Percentiles rank a stretch among this genome's conserved stretches.
Evolutionary conservation across 2,329 filamentous ascomycete genomes (phyloP).

Genomic region (Verticillium longisporum): DNA sequence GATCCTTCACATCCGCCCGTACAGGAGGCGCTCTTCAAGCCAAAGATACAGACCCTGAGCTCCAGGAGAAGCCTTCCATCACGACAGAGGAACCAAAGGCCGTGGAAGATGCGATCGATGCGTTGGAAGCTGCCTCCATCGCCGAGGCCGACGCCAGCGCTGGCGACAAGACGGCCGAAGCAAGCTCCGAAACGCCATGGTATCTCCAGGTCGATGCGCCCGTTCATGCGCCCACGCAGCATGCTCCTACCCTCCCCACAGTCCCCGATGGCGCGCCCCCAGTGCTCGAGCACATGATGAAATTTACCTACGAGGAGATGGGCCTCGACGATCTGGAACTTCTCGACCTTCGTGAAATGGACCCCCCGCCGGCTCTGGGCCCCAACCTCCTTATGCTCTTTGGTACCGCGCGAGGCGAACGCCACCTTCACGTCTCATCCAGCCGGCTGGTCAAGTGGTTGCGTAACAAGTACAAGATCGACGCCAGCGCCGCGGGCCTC

Average conservation of each 20-base stretch:
- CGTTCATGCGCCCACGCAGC: slow-evolving; percentile 40
- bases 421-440: slow-evolving; percentile 85
- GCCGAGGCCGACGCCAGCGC: neutral
- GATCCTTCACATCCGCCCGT: neutral
- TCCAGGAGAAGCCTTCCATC: neutral
- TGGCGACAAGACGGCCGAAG: neutral
- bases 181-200: slow-evolving; percentile 55
- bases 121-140: neutral
- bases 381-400: slow-evolving; percentile 89
- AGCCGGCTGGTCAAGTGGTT: slow-evolving; percentile 87
- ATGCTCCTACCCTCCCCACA: slow-evolving; percentile 41
- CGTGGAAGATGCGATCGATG: neutral
- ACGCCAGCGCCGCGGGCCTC: slow-evolving; percentile 77
- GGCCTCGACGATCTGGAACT: slow-evolving; percentile 77
- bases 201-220: slow-evolving; percentile 72
- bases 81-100: neutral
- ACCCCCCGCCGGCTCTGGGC: slow-evolving; percentile 82
- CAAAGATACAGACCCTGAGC: neutral
- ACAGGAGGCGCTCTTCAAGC: neutral
- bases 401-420: slow-evolving; percentile 83
- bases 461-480: slow-evolving; percentile 62
- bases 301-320: slow-evolving; percentile 75
- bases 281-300: slow-evolving; percentile 64
- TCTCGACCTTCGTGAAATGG: slow-evolving; percentile 75
- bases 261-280: slow-evolving; percentile 62